These are phyloP conservation scores for Cucumis melo DNA, from an alignment of 306 rosid species.

Conservation along the genomic window DNA sequence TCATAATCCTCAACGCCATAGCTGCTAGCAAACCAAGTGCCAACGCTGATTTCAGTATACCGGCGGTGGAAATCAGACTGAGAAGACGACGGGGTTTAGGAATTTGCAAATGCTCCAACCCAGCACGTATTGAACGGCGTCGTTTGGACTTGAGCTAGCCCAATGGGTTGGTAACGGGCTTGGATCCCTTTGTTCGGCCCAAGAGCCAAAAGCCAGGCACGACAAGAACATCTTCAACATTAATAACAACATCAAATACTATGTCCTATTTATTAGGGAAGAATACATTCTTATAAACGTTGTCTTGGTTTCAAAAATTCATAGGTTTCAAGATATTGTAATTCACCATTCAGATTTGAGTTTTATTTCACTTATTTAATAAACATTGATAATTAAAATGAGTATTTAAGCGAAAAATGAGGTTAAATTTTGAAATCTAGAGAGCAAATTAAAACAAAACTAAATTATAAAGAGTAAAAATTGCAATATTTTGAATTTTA, in stretches of 20 bases:
- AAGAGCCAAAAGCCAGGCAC: background rate
- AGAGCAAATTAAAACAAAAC: too few relatives aligned
- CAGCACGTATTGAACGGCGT: background rate
- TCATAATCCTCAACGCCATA: slow-evolving; percentile 38
- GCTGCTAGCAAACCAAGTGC: background rate
- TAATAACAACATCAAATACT: background rate
- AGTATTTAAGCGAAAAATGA: too few relatives aligned
- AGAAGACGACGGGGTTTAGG: slow-evolving; percentile 5
- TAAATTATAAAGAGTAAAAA: too few relatives aligned
- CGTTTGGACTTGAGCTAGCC: background rate
- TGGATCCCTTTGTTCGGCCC: background rate
- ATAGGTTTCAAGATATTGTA: too few relatives aligned
- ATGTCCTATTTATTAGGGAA: too few relatives aligned
- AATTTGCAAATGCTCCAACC: background rate
- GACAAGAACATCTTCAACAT: background rate
- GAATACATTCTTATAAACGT: too few relatives aligned
- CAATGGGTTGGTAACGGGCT: background rate
- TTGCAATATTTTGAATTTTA: too few relatives aligned
- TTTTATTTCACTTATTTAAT: too few relatives aligned
- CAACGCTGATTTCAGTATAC: background rate
- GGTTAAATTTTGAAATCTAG: too few relatives aligned
- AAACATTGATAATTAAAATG: too few relatives aligned
- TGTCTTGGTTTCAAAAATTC: too few relatives aligned
- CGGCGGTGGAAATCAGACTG: background rate
- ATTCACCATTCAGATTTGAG: too few relatives aligned